phyloP scores from a whole-genome alignment of 441 rosid species.

The Pelargonium fulgidum region DNA sequence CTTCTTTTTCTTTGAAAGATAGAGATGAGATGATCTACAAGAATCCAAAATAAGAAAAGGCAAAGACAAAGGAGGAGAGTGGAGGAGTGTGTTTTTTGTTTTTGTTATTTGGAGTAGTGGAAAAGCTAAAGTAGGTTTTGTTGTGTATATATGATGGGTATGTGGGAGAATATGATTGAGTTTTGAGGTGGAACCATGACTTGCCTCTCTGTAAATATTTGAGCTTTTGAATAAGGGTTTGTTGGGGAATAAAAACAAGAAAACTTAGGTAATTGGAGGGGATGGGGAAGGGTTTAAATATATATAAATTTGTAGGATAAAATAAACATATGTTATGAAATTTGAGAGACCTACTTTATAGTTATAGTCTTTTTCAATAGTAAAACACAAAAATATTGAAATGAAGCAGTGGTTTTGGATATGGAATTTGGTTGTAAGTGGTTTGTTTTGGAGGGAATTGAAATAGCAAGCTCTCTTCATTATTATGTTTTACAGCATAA shows the following conservation, averaged over 20 bases:
- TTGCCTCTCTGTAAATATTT: too few relatives aligned
- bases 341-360: too few relatives aligned
- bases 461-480: not conserved
- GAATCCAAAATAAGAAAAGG: slow-evolving; percentile 52
- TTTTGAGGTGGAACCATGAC: too few relatives aligned
- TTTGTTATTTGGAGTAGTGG: slow-evolving; percentile 26
- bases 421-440: slow-evolving; percentile 31
- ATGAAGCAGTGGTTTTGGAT: slow-evolving; percentile 19
- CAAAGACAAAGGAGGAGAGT: slow-evolving; percentile 24
- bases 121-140: slow-evolving; percentile 38
- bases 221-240: too few relatives aligned
- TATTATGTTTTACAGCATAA: slow-evolving; percentile 3
- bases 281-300: too few relatives aligned
- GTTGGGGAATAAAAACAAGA: too few relatives aligned
- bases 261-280: too few relatives aligned
- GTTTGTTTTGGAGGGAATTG: slow-evolving; percentile 21
- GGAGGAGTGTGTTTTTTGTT: slow-evolving; percentile 26
- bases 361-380: too few relatives aligned
- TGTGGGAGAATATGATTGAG: not conserved
- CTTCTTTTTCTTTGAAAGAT: slow-evolving; percentile 25
- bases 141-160: slow-evolving; percentile 22
- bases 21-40: slow-evolving; percentile 36
- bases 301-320: too few relatives aligned
- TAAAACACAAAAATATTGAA: too few relatives aligned
- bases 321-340: too few relatives aligned